phyloP scores from a whole-genome alignment of 31 red algal genomes.

The Porphyra umbilicalis region DNA sequence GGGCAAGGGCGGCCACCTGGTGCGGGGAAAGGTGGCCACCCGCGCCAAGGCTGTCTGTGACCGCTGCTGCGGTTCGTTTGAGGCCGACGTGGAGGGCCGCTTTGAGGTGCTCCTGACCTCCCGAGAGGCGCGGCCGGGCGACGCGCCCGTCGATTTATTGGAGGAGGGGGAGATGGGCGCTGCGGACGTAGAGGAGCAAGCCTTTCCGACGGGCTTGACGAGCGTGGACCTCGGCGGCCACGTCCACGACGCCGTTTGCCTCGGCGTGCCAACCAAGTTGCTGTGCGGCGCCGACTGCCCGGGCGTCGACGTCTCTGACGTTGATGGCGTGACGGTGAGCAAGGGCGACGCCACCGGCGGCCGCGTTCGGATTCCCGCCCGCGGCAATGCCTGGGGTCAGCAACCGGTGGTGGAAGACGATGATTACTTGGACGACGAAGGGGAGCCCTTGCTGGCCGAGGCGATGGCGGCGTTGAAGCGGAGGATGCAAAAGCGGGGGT shows the following conservation, averaged over 20 bases:
- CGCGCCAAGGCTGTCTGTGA: not conserved
- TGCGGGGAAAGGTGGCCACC: not conserved
- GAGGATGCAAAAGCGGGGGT: not conserved
- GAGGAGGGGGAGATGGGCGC: not conserved
- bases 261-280: not conserved
- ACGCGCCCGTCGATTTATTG: not conserved
- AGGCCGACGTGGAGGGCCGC: not conserved
- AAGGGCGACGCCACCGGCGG: not conserved
- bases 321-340: not conserved
- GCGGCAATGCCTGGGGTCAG: not conserved
- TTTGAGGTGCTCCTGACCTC: not conserved
- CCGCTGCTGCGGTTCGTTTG: not conserved
- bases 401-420: not conserved
- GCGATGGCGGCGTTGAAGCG: not conserved
- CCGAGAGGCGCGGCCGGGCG: not conserved
- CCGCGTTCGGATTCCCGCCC: not conserved
- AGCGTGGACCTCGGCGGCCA: not conserved
- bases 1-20: not conserved
- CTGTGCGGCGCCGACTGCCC: not conserved
- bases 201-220: not conserved
- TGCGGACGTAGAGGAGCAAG: not conserved
- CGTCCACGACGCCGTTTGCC: not conserved
- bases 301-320: not conserved
- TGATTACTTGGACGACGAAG: not conserved
- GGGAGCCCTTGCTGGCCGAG: not conserved